Conservation (phyloP, 495 filamentous ascomycete species). For the Physcia stellaris region DNA sequence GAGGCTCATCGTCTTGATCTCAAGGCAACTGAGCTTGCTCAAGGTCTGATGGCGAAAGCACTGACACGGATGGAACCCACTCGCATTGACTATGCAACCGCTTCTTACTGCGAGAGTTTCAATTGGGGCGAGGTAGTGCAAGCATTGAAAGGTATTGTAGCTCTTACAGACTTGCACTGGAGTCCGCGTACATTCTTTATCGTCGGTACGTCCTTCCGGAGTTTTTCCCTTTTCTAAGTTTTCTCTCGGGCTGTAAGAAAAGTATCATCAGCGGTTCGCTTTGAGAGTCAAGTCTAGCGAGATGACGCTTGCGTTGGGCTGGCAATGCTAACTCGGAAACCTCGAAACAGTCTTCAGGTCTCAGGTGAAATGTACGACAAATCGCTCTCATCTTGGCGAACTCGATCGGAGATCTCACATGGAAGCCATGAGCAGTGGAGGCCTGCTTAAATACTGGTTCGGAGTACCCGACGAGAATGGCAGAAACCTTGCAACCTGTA, state of each 20-base stretch:
- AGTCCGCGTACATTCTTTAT: slow-evolving; percentile 57
- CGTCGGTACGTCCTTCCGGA: no score
- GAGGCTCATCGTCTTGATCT: slow-evolving; percentile 58
- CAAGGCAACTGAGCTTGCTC: slow-evolving; percentile 43
- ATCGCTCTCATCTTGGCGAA: slow-evolving; percentile 44
- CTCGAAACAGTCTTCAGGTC: slow-evolving; percentile 78
- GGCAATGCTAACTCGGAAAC: no score
- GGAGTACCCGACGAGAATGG: slow-evolving; percentile 48
- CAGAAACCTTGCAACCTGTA: slow-evolving; percentile 62
- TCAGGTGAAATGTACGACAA: slow-evolving; percentile 43
- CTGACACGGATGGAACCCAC: slow-evolving; percentile 47
- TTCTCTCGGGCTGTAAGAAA: no score
- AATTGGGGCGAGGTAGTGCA: slow-evolving; percentile 58
- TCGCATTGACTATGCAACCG: slow-evolving; percentile 61
- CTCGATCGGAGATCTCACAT: slow-evolving; percentile 64
- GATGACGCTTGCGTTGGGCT: no score
- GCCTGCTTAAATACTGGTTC: slow-evolving; percentile 88
- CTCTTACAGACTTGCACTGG: slow-evolving; percentile 40
- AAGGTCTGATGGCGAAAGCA: slow-evolving; percentile 56
- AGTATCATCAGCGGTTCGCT: no score
- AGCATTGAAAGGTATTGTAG: slow-evolving; percentile 32
- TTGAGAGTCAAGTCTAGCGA: no score
- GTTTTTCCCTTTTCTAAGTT: no score
- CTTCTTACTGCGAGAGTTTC: slow-evolving; percentile 58
- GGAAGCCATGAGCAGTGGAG: slow-evolving; percentile 63